A percentile compares a stretch with the other conserved stretches of the same genome.
These are phyloP conservation scores for Neonectria punicea DNA, from an alignment of 2,329 filamentous ascomycete genomes.

Conservation along the genomic window DNA sequence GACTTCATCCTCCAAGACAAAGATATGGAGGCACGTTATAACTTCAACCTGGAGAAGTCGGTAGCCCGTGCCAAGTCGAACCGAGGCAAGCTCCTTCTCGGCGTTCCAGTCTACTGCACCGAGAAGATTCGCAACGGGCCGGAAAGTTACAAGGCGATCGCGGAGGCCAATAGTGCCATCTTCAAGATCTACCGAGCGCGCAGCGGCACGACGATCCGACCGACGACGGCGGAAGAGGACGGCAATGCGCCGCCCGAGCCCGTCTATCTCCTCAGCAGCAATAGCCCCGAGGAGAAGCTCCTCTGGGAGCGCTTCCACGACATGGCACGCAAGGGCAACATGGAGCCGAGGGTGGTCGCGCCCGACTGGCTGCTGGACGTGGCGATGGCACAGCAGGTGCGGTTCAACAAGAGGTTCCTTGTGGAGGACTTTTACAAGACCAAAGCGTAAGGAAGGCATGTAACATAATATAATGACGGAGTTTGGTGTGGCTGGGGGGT, in stretches of 20 bases:
- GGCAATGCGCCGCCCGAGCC: slow-evolving; percentile 72
- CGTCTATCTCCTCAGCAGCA: slow-evolving; percentile 84
- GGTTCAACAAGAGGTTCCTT: slow-evolving; percentile 72
- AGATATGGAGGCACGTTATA: slow-evolving; percentile 76
- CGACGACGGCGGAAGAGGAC: slow-evolving; percentile 72
- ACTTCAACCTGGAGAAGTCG: slow-evolving; percentile 75
- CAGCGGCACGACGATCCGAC: slow-evolving; percentile 73
- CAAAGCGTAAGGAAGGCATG: slow-evolving; percentile 22
- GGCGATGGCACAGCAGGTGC: slow-evolving; percentile 86
- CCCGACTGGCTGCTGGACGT: slow-evolving; percentile 92
- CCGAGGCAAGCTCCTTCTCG: slow-evolving; percentile 77
- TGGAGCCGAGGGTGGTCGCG: slow-evolving; percentile 82
- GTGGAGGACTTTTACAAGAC: slow-evolving; percentile 55
- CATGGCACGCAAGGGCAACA: slow-evolving; percentile 81
- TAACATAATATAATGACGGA: slow-evolving; percentile 32
- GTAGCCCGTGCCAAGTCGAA: slow-evolving; percentile 79
- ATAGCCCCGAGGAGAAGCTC: slow-evolving; percentile 71
- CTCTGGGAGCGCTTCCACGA: slow-evolving; percentile 85
- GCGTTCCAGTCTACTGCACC: slow-evolving; percentile 86
- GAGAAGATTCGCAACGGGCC: slow-evolving; percentile 81
- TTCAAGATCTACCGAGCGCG: slow-evolving; percentile 82
- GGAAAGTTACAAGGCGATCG: slow-evolving; percentile 86
- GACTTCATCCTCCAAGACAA: slow-evolving; percentile 77
- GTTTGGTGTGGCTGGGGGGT: slow-evolving; percentile 29
- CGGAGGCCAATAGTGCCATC: slow-evolving; percentile 86